Evolutionary conservation across 2,329 filamentous ascomycete species (phyloP), one percentile per base, ranked within the genome.

Genomic region (Emergomyces pasteurianus): DNA sequence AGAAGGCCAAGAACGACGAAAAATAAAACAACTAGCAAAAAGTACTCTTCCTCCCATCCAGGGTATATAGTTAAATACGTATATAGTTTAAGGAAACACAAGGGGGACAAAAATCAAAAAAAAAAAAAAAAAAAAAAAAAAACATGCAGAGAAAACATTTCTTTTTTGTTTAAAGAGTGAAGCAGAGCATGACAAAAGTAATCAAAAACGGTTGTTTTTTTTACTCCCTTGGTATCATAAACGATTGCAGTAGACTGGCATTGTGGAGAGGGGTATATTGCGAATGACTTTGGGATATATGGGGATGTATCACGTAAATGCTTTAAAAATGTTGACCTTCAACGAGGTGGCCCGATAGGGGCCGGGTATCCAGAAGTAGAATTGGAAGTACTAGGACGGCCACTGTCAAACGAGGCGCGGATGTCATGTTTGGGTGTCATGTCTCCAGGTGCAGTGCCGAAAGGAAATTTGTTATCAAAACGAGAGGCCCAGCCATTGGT

Each of bases 291-390:
- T 58, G 57, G 12, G 31, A 21, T 50, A 16, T 58, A 31, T 34
- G 21, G 49, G 14, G 40, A 38, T n/a, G 40, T 31, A 47, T 43
- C 40, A 40, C 47, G 40, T 31, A 16, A 46, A 69, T 72, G 72
- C 70, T 71, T 73, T 71, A 73, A 70, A 69, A 70, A 71, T 73
- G 79, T 78, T 85, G 31, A 31, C 31, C 7, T 31, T 86, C 87
- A 92, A 88, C 89, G 89, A 81, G 88, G 90, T 84, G 89, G 87
- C 82, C 89, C 89, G 82, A 91, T 87, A 68, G 88, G 89, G 81
- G 86, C 90, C 83, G 90, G 89, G 89, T 94, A 94, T 90, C 90
- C 90, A 85, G 90, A 92, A 88, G 88, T 89, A 83, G 90, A 95
- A 87, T 95, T 89, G 80, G 90, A 94, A 80, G 90, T 95, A 72